Evolutionary conservation across 2,329 filamentous ascomycete species (phyloP), one percentile per base, ranked within the genome.

Genomic region (Pyrenophora teres): DNA sequence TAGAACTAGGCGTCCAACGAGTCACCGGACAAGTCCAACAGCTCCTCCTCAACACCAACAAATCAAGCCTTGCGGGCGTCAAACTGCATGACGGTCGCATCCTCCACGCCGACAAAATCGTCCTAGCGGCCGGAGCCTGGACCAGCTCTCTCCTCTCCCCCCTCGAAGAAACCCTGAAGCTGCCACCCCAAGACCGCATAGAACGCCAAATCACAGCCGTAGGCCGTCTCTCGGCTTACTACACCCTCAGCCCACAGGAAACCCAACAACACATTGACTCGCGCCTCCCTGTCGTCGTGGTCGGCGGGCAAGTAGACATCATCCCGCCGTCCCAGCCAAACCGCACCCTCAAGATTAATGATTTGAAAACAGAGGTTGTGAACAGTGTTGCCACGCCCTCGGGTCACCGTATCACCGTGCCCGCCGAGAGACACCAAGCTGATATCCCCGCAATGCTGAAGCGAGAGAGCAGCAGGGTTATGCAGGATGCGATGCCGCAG

Each of bases 211-310:
- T 80, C 15, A 73, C 77, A 37, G 83, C 84, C 4, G 83, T 83
- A 0, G 85, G 82, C 1, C 82, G 86, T 13, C 80, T 80, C 2
- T 83, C 83, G 0, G 83, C 81, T 0, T 82, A 85, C 70, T 81
- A 81, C 21, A 76, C 78, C 30, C 75, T 87, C 6, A 76, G 78
- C 5, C 72, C 78, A 1, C 70, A 73, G 9, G 81, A 86, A 55
- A 56, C 60, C 0, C 60, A 50, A 18, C 33, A 40, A 76, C 77
- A 61, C 64, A 77, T 44, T 71, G 74, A 60, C 80, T 83, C 50
- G 67, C 75, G 33, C 59, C 76, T 83, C 32, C 84, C 85, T 0
- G 81, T 86, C 0, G 73, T 86, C 9, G 75, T 81, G 7, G 78
- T 79, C 48, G 78, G 77, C 0, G 74, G 70, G 7, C 60, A 75